Base-by-base conservation (phyloP, 2,329 filamentous ascomycete genomes). In the Colletotrichum cereale region DNA sequence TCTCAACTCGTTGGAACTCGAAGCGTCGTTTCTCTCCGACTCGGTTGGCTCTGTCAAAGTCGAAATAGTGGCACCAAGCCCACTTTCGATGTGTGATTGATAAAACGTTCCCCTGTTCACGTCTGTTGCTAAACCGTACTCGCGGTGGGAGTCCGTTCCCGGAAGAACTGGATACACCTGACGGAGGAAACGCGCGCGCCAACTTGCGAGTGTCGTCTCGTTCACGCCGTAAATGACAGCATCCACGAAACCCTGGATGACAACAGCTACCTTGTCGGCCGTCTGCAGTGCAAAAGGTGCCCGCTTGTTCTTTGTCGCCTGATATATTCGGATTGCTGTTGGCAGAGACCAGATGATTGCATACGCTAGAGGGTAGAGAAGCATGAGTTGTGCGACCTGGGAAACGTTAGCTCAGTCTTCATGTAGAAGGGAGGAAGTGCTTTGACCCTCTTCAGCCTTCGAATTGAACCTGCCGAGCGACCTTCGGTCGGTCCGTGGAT, bases 271-370 rank as follows among this genome's bases (percentile, higher is more conserved):
- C 73, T 82, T 82, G 73, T 82, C 81, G 3, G 80, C 73, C 18
- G 80, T 81, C 21, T 79, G 79, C 16, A 82, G 72, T 10, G 76
- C 74, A 70, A 83, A 81, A 0, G 82, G 79, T 16, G 81, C 81
- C 4, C 79, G 66, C 47, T 76, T 76, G 1, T 78, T 76, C 1
- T 74, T 80, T 24, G 77, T 76, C 16, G 78, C 76, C 63, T 84
- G 82, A 58, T 84, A 84, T 26, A 84, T 81, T 16, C 82, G 76
- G 60, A 84, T 80, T 0, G 75, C 68, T 0, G 82, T 84, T 0
- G 83, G 83, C 44, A 84, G 78, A 0, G 79, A 79, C 83, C 82
- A 84, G 38, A 84, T 79, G 4, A 82, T 67, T 73, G 82, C 81
- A 72, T 84, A 84, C 0, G 81, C 79, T 0, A 84, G 70, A 3